phyloP scores from a whole-genome alignment of 192 early-diverging fungal species.

The Backusella parvicylindrica region DNA sequence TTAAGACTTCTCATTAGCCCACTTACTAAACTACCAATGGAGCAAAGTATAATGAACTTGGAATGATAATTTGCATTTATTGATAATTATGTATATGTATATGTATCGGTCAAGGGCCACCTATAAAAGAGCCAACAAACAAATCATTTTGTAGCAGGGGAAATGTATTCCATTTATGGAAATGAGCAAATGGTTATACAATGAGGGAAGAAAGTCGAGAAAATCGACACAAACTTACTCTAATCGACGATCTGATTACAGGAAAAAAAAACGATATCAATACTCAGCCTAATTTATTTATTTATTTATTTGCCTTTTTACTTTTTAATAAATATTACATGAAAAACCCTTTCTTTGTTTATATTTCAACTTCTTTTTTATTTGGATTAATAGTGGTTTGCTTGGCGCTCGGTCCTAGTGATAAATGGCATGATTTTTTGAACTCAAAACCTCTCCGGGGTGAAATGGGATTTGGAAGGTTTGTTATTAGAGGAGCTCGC shows the following conservation, averaged over 20 bases:
- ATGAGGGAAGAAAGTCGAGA: background rate
- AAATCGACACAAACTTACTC: background rate
- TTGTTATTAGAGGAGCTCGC: constrained; percentile 25
- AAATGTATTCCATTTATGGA: background rate
- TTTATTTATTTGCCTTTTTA: background rate
- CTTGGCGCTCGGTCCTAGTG: background rate
- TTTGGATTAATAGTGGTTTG: constrained; percentile 1
- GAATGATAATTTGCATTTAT: too few relatives aligned
- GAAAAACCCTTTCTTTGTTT: background rate
- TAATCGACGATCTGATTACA: background rate
- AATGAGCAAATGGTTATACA: background rate
- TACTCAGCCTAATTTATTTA: background rate
- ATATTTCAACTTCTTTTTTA: constrained; percentile 8
- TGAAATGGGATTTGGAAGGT: constrained; percentile 26
- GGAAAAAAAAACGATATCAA: background rate
- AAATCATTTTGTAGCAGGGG: background rate
- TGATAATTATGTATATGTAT: too few relatives aligned
- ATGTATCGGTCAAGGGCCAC: too few relatives aligned
- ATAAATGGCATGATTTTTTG: constrained; percentile 12
- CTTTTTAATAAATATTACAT: background rate
- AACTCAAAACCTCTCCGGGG: constrained; percentile 24
- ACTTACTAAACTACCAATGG: too few relatives aligned
- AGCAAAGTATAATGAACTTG: too few relatives aligned
- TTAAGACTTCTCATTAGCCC: too few relatives aligned
- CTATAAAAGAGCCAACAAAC: background rate